Evolutionary conservation across 371 early-diverging fungal genomes (phyloP).

Genomic region (Mucor circinelloides): DNA sequence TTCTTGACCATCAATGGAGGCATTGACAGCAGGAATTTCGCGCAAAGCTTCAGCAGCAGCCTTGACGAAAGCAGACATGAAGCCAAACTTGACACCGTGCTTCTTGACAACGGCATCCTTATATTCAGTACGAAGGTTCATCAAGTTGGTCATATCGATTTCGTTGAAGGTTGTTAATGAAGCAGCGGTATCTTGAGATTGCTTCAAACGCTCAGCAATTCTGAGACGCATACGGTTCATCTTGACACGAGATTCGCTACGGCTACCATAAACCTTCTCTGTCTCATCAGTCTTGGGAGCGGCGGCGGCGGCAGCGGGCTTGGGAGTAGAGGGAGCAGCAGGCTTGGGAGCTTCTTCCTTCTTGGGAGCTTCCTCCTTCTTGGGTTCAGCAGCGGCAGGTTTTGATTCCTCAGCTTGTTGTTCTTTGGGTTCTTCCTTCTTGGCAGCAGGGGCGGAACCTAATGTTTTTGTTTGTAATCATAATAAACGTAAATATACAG

Average conservation of each 20-base stretch:
- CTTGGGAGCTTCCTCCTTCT: constrained; percentile 39
- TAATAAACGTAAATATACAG: not conserved
- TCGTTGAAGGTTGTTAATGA: constrained; percentile 98
- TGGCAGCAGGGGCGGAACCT: constrained; percentile 44
- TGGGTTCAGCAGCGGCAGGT: constrained; percentile 42
- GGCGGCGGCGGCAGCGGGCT: constrained; percentile 30
- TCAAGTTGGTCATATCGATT: constrained; percentile 94
- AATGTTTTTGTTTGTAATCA: not conserved
- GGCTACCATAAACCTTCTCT: constrained; percentile 43
- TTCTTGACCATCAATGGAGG: constrained; percentile 85
- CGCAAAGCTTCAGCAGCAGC: constrained; percentile 83
- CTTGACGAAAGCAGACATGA: constrained; percentile 97
- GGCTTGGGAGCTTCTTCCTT: constrained; percentile 51
- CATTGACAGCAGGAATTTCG: constrained; percentile 93
- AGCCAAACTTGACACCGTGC: constrained; percentile 95
- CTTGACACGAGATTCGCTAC: constrained; percentile 79
- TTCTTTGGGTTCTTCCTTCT: constrained; percentile 50
- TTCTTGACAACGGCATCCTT: constrained; percentile 94
- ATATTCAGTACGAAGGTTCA: constrained; percentile 87
- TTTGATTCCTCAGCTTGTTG: constrained; percentile 28
- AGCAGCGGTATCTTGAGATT: constrained; percentile 95
- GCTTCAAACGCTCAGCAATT: constrained; percentile 94
- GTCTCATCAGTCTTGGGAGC: constrained; percentile 19
- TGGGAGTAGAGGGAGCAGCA: constrained; percentile 38
- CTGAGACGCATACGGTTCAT: constrained; percentile 97